A percentile compares a stretch with the other conserved stretches of the same genome.
Evolutionary conservation across 495 filamentous ascomycete species (phyloP).

Genomic region (Coniosporium apollinis): DNA sequence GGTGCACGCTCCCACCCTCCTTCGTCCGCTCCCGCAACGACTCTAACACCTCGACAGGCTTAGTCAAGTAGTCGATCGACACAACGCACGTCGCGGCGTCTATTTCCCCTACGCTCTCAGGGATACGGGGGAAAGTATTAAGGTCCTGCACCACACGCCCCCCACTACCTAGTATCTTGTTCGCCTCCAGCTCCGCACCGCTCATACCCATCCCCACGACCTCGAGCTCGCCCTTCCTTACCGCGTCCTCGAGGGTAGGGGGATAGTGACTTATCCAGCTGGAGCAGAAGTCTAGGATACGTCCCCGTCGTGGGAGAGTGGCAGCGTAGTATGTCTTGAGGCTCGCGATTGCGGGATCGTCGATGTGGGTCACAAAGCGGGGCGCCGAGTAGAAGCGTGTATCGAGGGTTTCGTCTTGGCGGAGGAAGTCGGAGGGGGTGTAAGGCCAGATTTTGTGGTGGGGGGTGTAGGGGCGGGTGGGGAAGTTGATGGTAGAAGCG

Average conservation of each 20-base stretch:
- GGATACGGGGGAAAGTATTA: conserved; percentile 19
- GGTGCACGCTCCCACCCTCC: conserved; percentile 23
- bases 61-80: conserved; percentile 28
- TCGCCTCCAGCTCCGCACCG: conserved; percentile 21
- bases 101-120: conserved; percentile 7
- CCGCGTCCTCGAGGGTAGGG: conserved; percentile 10
- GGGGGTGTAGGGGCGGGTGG: conserved; percentile 14
- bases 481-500: conserved; percentile 1
- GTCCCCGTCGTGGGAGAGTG: conserved; percentile 14
- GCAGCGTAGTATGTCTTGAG: conserved; percentile 23
- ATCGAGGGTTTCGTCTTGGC: conserved; percentile 23
- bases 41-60: conserved; percentile 22
- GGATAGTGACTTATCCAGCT: conserved; percentile 31
- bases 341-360: conserved; percentile 25
- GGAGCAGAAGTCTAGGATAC: conserved; percentile 28
- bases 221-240: conserved; percentile 35
- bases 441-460: conserved; percentile 20
- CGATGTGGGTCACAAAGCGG: conserved; percentile 32
- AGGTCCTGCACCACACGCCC: conserved; percentile 19
- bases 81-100: conserved; percentile 29
- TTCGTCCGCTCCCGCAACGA: conserved; percentile 16
- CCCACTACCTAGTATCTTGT: conserved; percentile 17
- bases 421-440: conserved; percentile 18
- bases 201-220: conserved; percentile 31
- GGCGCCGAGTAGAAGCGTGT: conserved; percentile 25